Percentiles rank a stretch among this genome's conserved stretches.
phyloP scores from a whole-genome alignment of 108 stramenopile species.

The Schizochytrium sp. region DNA sequence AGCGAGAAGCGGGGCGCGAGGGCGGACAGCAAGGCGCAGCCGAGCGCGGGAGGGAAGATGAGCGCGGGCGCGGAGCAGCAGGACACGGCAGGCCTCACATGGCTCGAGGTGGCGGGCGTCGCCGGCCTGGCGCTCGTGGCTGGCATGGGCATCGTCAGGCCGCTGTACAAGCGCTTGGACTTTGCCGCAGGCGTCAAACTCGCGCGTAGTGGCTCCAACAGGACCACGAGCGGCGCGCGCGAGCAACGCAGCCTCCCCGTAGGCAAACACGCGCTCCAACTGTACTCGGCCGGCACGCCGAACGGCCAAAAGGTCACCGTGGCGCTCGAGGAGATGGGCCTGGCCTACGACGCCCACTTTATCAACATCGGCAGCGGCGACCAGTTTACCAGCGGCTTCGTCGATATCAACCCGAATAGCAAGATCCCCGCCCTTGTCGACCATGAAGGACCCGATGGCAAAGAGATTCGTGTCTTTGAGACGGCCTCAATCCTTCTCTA shows the following conservation, averaged over 20 bases:
- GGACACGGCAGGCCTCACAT: neutral
- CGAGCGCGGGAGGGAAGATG: neutral
- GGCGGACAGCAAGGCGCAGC: neutral
- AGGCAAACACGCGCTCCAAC: constrained; percentile 63
- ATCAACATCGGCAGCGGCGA: constrained; percentile 59
- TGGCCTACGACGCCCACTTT: constrained; percentile 64
- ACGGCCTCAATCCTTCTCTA: constrained; percentile 65
- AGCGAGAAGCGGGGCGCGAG: neutral
- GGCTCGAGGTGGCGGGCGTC: neutral
- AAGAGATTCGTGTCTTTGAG: constrained; percentile 63
- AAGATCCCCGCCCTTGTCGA: constrained; percentile 73
- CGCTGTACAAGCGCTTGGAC: neutral
- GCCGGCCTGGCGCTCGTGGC: neutral
- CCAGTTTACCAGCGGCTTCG: constrained; percentile 71
- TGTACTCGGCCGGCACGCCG: constrained; percentile 70
- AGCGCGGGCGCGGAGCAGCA: neutral
- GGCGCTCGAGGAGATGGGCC: constrained; percentile 58
- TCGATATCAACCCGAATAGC: constrained; percentile 71
- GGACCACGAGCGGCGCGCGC: constrained; percentile 58
- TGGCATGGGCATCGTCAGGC: neutral
- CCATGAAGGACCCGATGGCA: constrained; percentile 31
- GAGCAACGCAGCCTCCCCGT: constrained; percentile 45
- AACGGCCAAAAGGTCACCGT: constrained; percentile 77
- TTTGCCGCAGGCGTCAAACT: constrained; percentile 14
- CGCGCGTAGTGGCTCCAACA: neutral